These are phyloP conservation scores for Aegilops umbellulata DNA, from an alignment of 176 grass and related monocot genomes.

Conservation along the genomic window DNA sequence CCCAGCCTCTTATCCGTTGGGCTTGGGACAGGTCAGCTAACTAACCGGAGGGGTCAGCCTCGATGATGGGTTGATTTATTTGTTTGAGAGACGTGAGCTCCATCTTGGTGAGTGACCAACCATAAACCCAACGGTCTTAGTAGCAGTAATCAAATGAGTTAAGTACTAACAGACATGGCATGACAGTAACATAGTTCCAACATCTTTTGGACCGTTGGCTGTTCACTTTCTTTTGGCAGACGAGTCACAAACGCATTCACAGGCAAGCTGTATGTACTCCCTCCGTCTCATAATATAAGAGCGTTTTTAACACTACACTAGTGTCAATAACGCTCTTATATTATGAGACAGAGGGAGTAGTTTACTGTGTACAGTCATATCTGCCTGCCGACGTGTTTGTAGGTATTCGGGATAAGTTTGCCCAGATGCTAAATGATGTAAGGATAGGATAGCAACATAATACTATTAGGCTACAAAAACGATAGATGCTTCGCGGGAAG, in stretches of 20 bases:
- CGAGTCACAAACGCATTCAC: neutral
- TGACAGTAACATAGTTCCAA: neutral
- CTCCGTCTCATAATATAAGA: no score
- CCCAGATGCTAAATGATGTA: neutral
- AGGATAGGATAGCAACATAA: neutral
- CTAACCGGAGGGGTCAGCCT: constrained; percentile 19
- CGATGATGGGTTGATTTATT: neutral
- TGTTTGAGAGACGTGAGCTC: neutral
- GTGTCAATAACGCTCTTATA: no score
- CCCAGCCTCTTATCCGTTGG: constrained; percentile 27
- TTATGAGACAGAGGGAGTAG: no score
- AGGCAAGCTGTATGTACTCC: no score
- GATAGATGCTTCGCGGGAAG: neutral
- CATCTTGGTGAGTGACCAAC: constrained; percentile 25
- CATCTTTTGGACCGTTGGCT: neutral
- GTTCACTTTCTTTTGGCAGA: neutral
- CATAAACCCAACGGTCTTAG: constrained; percentile 2
- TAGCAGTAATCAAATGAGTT: neutral
- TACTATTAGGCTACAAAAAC: neutral
- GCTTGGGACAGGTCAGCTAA: neutral
- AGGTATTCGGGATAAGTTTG: neutral
- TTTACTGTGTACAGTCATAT: neutral
- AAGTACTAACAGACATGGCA: neutral
- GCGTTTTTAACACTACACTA: no score
- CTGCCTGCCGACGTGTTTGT: neutral